Evolutionary conservation across 768 basidiomycete genomes (phyloP).

Genomic region (Kwoniella newhampshirensis): DNA sequence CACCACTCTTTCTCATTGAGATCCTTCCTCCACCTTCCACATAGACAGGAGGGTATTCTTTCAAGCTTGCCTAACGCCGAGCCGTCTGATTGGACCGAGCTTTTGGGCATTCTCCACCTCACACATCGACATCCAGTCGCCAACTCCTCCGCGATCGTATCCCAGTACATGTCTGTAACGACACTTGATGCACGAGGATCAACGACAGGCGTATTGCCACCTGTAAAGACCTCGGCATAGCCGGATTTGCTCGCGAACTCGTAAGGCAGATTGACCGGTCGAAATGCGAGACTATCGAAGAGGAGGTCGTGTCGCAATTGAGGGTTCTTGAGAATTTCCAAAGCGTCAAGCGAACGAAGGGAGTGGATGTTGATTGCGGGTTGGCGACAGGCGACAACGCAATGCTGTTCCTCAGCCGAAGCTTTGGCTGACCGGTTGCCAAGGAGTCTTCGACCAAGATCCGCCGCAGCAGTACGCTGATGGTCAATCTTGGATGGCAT

Average conservation of each 20-base stretch:
- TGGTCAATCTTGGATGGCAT: conserved; percentile 16
- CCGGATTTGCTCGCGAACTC: conserved; percentile 25
- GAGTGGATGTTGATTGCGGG: conserved; percentile 82
- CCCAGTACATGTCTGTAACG: conserved; percentile 79
- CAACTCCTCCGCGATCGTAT: conserved; percentile 73
- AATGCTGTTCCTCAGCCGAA: conserved; percentile 5
- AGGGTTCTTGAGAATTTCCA: conserved; percentile 80
- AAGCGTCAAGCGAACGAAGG: conserved; percentile 78
- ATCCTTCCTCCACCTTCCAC: conserved; percentile 39
- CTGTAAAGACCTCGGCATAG: conserved; percentile 21
- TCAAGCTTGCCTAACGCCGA: conserved; percentile 11
- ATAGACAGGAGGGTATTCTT: conserved; percentile 26
- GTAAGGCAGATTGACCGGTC: conserved; percentile 44
- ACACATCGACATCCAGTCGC: conserved; percentile 66
- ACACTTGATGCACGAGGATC: conserved; percentile 49
- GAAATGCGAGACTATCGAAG: conserved; percentile 63
- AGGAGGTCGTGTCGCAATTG: conserved; percentile 89
- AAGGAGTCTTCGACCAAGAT: conserved; percentile 18
- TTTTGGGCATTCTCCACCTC: conserved; percentile 30
- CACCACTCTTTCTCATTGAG: conserved; percentile 36
- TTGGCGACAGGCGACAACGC: conserved; percentile 46
- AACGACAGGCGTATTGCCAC: conserved; percentile 37
- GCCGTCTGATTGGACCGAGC: not conserved
- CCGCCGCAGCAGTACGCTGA: conserved; percentile 25
- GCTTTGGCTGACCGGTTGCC: conserved; percentile 4